phyloP scores from a whole-genome alignment of 192 early-diverging fungal species.

The Coemansia umbellata region DNA sequence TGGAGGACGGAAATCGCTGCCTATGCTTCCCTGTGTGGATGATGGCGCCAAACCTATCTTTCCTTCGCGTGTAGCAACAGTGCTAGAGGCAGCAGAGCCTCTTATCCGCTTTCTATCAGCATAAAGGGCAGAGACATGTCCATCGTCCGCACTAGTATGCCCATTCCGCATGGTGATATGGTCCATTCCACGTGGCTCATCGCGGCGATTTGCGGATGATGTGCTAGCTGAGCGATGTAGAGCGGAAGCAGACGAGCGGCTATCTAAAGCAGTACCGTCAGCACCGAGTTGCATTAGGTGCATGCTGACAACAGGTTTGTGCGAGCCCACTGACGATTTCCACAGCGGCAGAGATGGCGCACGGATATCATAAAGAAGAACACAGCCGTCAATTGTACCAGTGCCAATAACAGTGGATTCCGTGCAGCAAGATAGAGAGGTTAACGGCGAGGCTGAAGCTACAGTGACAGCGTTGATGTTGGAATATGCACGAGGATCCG shows the following conservation, averaged over 20 bases:
- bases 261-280: not conserved
- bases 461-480: conserved; percentile 7
- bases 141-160: conserved; percentile 11
- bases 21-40: not conserved
- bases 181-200: not conserved
- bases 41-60: not conserved
- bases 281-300: conserved; percentile 7
- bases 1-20: conserved; percentile 17
- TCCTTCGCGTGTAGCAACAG: no score
- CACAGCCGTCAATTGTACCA: conserved; percentile 39
- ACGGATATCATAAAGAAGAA: conserved; percentile 29
- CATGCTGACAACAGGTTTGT: conserved; percentile 19
- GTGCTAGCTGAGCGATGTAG: conserved; percentile 3
- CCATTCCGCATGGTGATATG: not conserved
- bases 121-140: not conserved
- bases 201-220: conserved; percentile 1
- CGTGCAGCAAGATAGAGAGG: conserved; percentile 19
- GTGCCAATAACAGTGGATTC: conserved; percentile 16
- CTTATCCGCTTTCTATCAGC: not conserved
- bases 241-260: not conserved
- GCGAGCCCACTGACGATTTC: conserved; percentile 5
- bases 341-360: conserved; percentile 21
- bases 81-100: not conserved
- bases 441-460: conserved; percentile 11
- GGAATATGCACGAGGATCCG: conserved; percentile 21